These are phyloP conservation scores for Echeveria elegans DNA, from an alignment of 164 flowering plant genomes.

Conservation along the genomic window DNA sequence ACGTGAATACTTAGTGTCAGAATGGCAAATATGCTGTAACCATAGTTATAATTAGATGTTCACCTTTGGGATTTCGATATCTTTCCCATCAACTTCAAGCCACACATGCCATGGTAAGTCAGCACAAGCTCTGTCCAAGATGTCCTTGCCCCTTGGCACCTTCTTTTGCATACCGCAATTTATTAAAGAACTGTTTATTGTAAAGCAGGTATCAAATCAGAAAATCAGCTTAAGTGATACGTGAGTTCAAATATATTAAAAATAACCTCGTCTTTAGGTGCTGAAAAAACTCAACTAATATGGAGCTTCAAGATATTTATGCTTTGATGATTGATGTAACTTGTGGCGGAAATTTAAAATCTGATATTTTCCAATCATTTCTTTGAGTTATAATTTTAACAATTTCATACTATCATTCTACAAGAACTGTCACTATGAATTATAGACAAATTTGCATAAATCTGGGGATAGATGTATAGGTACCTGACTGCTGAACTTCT, in stretches of 20 bases:
- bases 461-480: background rate
- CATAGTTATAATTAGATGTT: background rate
- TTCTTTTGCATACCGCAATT: slow-evolving; percentile 72
- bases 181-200: slow-evolving; percentile 56
- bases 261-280: too few species aligned
- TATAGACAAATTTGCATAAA: background rate
- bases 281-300: too few species aligned
- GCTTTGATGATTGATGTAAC: too few species aligned
- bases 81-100: slow-evolving; percentile 69
- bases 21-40: background rate
- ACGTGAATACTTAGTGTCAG: background rate
- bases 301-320: too few species aligned
- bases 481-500: slow-evolving; percentile 65
- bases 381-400: background rate
- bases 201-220: background rate
- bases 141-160: slow-evolving; percentile 75
- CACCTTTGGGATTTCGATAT: slow-evolving; percentile 55
- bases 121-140: slow-evolving; percentile 71
- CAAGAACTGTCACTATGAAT: background rate
- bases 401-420: too few species aligned
- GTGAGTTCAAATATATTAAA: too few species aligned
- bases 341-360: too few species aligned
- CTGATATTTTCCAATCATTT: background rate
- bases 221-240: too few species aligned
- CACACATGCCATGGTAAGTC: slow-evolving; percentile 70